Conservation (phyloP, 108 stramenopile species). For the Cyclotella distinguenda region DNA sequence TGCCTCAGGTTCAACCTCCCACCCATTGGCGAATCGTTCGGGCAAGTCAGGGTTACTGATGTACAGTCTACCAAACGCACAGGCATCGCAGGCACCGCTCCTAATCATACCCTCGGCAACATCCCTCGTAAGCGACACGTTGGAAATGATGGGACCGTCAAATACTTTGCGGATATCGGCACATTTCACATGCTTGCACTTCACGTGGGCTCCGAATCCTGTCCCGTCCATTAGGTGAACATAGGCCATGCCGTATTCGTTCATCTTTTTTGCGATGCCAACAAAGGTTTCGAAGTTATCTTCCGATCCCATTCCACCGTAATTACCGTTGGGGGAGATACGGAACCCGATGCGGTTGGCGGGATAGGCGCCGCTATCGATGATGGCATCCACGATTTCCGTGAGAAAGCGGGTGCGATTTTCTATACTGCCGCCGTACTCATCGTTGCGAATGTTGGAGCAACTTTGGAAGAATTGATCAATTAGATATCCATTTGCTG, state of each 20-base stretch:
- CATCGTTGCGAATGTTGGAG: slow-evolving; percentile 4
- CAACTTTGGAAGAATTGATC: slow-evolving; percentile 6
- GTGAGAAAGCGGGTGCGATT: background rate
- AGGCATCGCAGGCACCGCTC: slow-evolving; percentile 59
- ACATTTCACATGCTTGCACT: slow-evolving; percentile 38
- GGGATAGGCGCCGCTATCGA: slow-evolving; percentile 55
- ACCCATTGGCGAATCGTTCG: slow-evolving; percentile 57
- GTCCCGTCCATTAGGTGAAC: slow-evolving; percentile 76
- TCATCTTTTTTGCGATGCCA: slow-evolving; percentile 48
- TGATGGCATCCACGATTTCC: slow-evolving; percentile 41
- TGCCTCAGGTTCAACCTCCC: slow-evolving; percentile 44
- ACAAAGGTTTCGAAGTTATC: slow-evolving; percentile 60
- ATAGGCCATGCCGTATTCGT: slow-evolving; percentile 54
- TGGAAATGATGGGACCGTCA: slow-evolving; percentile 66
- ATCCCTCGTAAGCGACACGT: slow-evolving; percentile 65
- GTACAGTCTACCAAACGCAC: slow-evolving; percentile 70
- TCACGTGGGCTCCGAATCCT: slow-evolving; percentile 68
- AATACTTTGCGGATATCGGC: slow-evolving; percentile 43
- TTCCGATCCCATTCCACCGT: slow-evolving; percentile 60
- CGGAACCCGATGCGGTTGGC: slow-evolving; percentile 62
- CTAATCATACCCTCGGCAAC: slow-evolving; percentile 60
- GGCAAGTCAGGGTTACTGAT: slow-evolving; percentile 81
- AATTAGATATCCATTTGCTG: slow-evolving; percentile 8
- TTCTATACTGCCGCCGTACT: slow-evolving; percentile 11
- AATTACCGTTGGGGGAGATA: slow-evolving; percentile 73